These are phyloP conservation scores for Cercospora sp. DNA, from an alignment of 2,329 filamentous ascomycete genomes.

Conservation along the genomic window DNA sequence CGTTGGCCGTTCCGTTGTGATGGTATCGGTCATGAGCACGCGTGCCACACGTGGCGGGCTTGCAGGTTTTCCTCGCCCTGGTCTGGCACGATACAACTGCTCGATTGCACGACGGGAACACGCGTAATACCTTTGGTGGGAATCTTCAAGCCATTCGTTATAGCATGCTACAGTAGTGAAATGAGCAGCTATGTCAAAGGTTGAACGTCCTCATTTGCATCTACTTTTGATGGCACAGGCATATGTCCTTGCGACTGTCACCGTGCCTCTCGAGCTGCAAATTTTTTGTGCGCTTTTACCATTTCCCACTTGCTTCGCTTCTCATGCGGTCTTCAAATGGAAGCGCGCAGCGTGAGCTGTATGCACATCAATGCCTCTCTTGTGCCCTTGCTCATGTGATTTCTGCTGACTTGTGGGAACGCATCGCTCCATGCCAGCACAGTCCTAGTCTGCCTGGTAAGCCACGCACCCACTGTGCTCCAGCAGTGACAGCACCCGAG, in stretches of 20 bases:
- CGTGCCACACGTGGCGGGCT: background rate
- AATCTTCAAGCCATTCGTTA: background rate
- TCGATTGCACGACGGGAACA: background rate
- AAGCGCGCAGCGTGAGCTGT: background rate
- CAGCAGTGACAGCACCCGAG: slow-evolving; percentile 43
- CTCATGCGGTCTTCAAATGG: background rate
- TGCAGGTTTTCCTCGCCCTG: background rate
- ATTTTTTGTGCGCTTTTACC: background rate
- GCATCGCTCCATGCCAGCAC: background rate
- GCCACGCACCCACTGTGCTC: slow-evolving; percentile 42
- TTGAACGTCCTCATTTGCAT: background rate
- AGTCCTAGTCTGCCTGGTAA: slow-evolving; percentile 34
- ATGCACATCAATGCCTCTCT: background rate
- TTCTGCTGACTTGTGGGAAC: background rate
- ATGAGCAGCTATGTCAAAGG: background rate
- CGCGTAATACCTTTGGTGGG: background rate
- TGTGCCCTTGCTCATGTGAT: background rate
- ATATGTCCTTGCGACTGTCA: background rate
- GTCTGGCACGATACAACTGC: background rate
- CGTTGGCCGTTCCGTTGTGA: background rate
- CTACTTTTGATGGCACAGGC: background rate
- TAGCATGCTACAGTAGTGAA: background rate
- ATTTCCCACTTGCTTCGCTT: background rate
- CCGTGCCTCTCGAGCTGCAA: background rate
- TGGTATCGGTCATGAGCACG: background rate